These are phyloP conservation scores for Lactifluus hygrophoroides DNA, from an alignment of 768 basidiomycete genomes.

Conservation along the genomic window DNA sequence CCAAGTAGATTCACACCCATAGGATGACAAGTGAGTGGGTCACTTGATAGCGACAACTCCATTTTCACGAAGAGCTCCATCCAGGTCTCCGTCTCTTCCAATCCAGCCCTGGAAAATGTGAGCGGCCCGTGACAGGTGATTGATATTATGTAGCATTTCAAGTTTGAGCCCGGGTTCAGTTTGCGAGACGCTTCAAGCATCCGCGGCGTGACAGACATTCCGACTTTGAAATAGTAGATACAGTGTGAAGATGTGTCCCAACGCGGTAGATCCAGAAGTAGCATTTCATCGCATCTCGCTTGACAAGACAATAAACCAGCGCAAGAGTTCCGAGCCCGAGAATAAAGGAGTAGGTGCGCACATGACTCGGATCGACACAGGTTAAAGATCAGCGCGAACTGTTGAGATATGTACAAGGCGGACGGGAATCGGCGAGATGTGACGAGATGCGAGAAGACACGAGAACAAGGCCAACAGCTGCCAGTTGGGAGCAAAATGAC, in stretches of 20 bases:
- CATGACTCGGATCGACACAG: background rate
- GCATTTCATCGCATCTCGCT: background rate
- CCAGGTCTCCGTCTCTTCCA: background rate
- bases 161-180: background rate
- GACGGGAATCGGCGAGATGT: background rate
- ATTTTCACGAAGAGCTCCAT: background rate
- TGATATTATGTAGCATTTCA: background rate
- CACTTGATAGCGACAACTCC: background rate
- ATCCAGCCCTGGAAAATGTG: background rate
- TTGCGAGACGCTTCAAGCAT: background rate
- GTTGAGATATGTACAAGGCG: background rate
- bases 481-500: too few relatives aligned
- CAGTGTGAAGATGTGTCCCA: background rate
- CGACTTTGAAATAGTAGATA: background rate
- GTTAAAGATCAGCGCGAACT: conserved; percentile 1
- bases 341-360: background rate
- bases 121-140: background rate
- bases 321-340: background rate
- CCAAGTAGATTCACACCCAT: background rate
- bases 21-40: background rate
- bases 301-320: background rate
- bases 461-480: conserved; percentile 3
- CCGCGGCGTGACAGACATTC: background rate
- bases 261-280: background rate
- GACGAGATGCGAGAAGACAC: background rate